A percentile compares a stretch with the other conserved stretches of the same genome.
Evolutionary conservation across 2,329 filamentous ascomycete genomes (phyloP).

Genomic region (Leptographium procerum): DNA sequence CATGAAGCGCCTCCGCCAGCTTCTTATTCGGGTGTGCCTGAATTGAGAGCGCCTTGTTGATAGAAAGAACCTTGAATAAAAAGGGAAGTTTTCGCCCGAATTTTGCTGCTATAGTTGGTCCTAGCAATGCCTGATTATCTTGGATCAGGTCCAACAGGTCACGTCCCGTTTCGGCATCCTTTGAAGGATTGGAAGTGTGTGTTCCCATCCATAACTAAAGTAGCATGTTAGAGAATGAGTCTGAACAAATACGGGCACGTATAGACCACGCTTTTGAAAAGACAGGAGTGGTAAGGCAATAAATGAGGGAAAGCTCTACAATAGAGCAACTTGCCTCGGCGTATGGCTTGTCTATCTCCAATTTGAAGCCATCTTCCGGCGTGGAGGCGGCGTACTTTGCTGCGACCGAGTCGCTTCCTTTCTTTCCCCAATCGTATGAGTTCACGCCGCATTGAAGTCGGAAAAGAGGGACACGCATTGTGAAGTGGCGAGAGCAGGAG

Average conservation of each 20-base stretch:
- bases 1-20: conserved; percentile 79
- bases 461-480: conserved; percentile 69
- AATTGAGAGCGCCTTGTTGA: conserved; percentile 91
- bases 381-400: conserved; percentile 85
- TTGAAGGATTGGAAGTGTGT: conserved; percentile 90
- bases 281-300: neutral
- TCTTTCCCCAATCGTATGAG: conserved; percentile 98
- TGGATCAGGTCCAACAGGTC: conserved; percentile 78
- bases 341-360: conserved; percentile 83
- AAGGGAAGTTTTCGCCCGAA: conserved; percentile 83
- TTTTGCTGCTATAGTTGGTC: conserved; percentile 56
- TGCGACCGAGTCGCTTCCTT: conserved; percentile 75
- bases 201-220: conserved; percentile 95
- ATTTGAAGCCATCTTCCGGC: conserved; percentile 58
- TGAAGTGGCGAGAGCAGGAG: neutral
- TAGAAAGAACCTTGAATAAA: conserved; percentile 94
- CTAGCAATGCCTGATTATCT: conserved; percentile 76
- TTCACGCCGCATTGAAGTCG: conserved; percentile 87
- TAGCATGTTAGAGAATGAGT: neutral
- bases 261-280: neutral
- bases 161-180: conserved; percentile 72
- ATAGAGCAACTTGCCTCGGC: conserved; percentile 57
- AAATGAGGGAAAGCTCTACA: neutral
- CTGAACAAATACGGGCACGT: neutral
- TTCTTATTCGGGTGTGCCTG: conserved; percentile 96